Evolutionary conservation across 257 asterid species (phyloP).

Genomic region (Verbascum thapsus): DNA sequence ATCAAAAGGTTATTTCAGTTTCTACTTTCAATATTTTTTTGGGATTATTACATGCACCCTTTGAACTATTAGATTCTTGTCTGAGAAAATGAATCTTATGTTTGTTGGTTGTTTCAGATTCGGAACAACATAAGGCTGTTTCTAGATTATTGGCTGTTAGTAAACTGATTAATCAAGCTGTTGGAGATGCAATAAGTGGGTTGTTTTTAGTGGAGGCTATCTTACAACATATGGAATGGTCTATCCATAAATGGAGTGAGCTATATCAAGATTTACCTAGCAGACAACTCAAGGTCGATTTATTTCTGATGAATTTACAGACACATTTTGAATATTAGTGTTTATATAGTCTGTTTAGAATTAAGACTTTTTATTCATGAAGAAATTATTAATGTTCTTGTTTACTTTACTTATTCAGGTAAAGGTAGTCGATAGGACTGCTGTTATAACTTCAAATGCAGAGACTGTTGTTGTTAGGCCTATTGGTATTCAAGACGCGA

Average conservation of each 20-base stretch:
- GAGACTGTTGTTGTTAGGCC: slow-evolving; percentile 80
- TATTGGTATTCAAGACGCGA: slow-evolving; percentile 73
- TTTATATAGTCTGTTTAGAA: slow-evolving; percentile 1
- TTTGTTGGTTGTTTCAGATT: slow-evolving; percentile 47
- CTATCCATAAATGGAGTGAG: slow-evolving; percentile 75
- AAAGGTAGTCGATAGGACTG: slow-evolving; percentile 72
- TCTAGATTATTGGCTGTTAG: slow-evolving; percentile 78
- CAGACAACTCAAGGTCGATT: slow-evolving; percentile 84
- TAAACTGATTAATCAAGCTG: slow-evolving; percentile 90
- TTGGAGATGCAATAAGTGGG: slow-evolving; percentile 89
- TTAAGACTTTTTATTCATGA: slow-evolving; percentile 1
- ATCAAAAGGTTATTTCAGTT: slow-evolving; percentile 57
- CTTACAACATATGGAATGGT: slow-evolving; percentile 72
- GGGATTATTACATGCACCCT: not conserved
- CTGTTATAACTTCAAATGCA: slow-evolving; percentile 72
- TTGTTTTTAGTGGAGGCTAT: slow-evolving; percentile 87
- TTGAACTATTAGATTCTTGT: slow-evolving; percentile 21
- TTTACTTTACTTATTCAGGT: slow-evolving; percentile 62
- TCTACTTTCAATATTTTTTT: slow-evolving; percentile 5
- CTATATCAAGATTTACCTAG: slow-evolving; percentile 92
- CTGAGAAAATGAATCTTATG: not conserved
- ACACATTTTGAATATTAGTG: not conserved
- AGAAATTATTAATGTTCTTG: slow-evolving; percentile 11
- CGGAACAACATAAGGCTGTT: slow-evolving; percentile 76
- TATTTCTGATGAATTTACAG: slow-evolving; percentile 17